Percentiles rank a stretch among this genome's conserved stretches.
Evolutionary conservation across 2,329 filamentous ascomycete species (phyloP).

Genomic region (Ceratocystis albifundus): DNA sequence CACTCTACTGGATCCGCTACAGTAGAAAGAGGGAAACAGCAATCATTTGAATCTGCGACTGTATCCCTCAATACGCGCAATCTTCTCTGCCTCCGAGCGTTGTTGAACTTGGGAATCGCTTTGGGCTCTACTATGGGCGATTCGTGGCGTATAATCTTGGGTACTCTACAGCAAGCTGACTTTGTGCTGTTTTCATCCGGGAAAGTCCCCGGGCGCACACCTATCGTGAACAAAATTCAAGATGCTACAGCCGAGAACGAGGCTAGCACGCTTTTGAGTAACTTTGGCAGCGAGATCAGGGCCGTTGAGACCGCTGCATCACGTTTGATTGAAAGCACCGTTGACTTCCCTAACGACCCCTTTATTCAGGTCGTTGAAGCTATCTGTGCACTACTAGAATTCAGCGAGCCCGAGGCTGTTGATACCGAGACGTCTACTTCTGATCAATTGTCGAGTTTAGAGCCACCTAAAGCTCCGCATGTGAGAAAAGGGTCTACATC

Average conservation of each 20-base stretch:
- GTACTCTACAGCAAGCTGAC: conserved; percentile 86
- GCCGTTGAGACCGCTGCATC: conserved; percentile 81
- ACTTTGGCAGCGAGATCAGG: conserved; percentile 68
- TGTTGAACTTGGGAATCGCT: conserved; percentile 92
- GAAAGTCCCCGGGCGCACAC: conserved; percentile 42
- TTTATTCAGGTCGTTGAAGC: conserved; percentile 69
- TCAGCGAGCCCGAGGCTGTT: conserved; percentile 24
- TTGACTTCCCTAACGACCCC: conserved; percentile 73
- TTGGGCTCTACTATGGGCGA: conserved; percentile 73
- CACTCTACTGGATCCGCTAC: conserved; percentile 46
- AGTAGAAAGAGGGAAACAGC: conserved; percentile 48
- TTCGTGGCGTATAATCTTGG: conserved; percentile 84
- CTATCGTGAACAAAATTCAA: conserved; percentile 34
- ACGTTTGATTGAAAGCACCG: conserved; percentile 79
- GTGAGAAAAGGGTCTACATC: conserved; percentile 30
- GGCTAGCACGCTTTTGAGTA: conserved; percentile 43
- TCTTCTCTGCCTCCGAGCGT: conserved; percentile 73
- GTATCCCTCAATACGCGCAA: conserved; percentile 73
- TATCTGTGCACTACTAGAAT: conserved; percentile 57
- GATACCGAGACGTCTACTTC: conserved; percentile 12
- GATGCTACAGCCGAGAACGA: conserved; percentile 44
- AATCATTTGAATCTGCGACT: conserved; percentile 43
- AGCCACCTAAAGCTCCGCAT: conserved; percentile 23
- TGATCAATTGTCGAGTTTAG: conserved; percentile 19
- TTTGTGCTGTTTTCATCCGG: conserved; percentile 62